Conservation (phyloP, 768 basidiomycete genomes). For the Termitomyces eurrhizus region DNA sequence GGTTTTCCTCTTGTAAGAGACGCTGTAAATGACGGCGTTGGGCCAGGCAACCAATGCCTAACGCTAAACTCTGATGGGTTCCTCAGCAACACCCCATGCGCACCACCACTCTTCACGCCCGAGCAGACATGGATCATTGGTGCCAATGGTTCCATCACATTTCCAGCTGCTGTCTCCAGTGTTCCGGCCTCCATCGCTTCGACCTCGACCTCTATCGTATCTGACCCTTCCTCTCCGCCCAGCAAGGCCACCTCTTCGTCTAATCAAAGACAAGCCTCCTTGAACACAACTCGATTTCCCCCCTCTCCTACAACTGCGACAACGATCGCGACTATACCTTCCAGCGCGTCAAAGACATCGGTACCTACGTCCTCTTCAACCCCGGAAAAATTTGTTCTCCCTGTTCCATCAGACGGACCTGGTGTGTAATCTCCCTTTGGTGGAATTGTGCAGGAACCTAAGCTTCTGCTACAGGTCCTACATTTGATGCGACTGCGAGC, state of each 20-base stretch:
- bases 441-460: neutral
- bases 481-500: constrained; percentile 21
- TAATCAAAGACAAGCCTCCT: neutral
- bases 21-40: constrained; percentile 21
- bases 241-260: neutral
- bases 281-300: neutral
- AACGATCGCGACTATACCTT: neutral
- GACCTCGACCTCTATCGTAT: neutral
- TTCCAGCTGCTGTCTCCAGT: neutral
- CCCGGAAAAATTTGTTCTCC: constrained; percentile 17
- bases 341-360: neutral
- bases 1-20: constrained; percentile 18
- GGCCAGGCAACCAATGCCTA: constrained; percentile 23
- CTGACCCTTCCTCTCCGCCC: neutral
- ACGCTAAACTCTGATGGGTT: constrained; percentile 23
- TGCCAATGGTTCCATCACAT: neutral
- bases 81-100: constrained; percentile 22
- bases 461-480: constrained; percentile 10
- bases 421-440: constrained; percentile 4
- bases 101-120: constrained; percentile 23
- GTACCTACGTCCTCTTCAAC: neutral
- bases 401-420: constrained; percentile 16
- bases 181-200: neutral
- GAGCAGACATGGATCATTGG: constrained; percentile 24
- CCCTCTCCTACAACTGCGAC: neutral